These are phyloP conservation scores for Cyclostephanos invisitatus DNA, from an alignment of 108 stramenopile genomes.

Conservation along the genomic window DNA sequence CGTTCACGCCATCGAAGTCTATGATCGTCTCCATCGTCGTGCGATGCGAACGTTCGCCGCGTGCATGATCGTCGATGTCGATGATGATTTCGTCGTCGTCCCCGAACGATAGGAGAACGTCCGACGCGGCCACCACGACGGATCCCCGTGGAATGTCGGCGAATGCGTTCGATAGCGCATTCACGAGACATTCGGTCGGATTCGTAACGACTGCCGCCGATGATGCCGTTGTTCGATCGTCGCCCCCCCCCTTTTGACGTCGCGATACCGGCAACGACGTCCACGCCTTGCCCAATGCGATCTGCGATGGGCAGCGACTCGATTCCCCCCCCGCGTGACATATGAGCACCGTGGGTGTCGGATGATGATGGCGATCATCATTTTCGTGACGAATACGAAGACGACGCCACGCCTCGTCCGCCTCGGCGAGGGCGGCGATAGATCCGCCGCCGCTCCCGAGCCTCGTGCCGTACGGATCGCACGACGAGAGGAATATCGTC, in stretches of 20 bases:
- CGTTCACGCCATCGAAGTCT: constrained; percentile 5
- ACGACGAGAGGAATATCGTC: constrained; percentile 55
- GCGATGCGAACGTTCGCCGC: neutral
- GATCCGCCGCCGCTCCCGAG: constrained; percentile 83
- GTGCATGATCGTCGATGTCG: neutral
- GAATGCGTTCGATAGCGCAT: constrained; percentile 46
- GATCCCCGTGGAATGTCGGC: constrained; percentile 54
- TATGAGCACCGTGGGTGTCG: constrained; percentile 51
- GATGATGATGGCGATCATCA: neutral
- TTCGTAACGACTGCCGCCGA: constrained; percentile 23
- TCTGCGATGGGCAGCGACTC: constrained; percentile 78
- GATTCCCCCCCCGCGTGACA: constrained; percentile 85
- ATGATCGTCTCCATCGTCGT: neutral
- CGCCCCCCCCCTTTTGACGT: neutral
- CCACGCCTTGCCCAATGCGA: constrained; percentile 85
- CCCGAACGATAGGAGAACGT: constrained; percentile 56
- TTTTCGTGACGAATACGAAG: neutral
- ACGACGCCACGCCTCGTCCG: constrained; percentile 9
- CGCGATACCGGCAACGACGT: constrained; percentile 51
- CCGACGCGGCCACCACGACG: constrained; percentile 70
- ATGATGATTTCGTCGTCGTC: neutral
- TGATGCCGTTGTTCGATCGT: constrained; percentile 3
- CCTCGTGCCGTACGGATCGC: constrained; percentile 68
- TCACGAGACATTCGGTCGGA: constrained; percentile 61
- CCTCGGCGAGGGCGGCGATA: constrained; percentile 64